phyloP scores from a whole-genome alignment of 345 rosid species.

The Lumnitzera racemosa region DNA sequence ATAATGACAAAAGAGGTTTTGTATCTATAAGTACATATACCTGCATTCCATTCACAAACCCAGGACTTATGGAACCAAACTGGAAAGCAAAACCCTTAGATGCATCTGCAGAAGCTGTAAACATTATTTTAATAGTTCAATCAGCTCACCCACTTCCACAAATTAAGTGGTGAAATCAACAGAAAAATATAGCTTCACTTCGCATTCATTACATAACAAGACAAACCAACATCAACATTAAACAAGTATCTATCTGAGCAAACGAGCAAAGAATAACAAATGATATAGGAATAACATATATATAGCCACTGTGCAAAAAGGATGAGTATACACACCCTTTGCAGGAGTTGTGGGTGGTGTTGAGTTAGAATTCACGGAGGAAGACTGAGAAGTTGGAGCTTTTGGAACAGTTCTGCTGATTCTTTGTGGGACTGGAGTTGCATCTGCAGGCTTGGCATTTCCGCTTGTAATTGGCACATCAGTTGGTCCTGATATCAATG shows the following conservation, averaged over 20 bases:
- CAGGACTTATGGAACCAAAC: constrained; percentile 83
- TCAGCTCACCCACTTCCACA: no score
- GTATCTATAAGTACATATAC: constrained; percentile 15
- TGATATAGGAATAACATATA: neutral
- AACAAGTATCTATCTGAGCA: neutral
- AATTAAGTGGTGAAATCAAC: no score
- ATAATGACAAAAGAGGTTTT: neutral
- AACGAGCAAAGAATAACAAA: neutral
- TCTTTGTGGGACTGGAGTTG: constrained; percentile 24
- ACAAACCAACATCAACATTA: neutral
- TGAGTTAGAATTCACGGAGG: constrained; percentile 44
- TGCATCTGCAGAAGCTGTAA: constrained; percentile 41
- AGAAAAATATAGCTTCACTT: neutral
- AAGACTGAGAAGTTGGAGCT: constrained; percentile 72
- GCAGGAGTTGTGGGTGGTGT: constrained; percentile 29
- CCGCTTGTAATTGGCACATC: constrained; percentile 33
- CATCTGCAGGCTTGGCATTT: constrained; percentile 35
- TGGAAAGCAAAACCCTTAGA: constrained; percentile 67
- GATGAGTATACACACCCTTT: constrained; percentile 34
- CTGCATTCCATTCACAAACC: constrained; percentile 76
- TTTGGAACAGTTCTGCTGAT: constrained; percentile 55
- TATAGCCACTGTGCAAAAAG: neutral
- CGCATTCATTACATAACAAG: neutral
- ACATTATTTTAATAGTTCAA: no score
- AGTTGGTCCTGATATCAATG: constrained; percentile 26